Base-by-base conservation (phyloP, 331 rosid species). In the Arachis monticola region DNA sequence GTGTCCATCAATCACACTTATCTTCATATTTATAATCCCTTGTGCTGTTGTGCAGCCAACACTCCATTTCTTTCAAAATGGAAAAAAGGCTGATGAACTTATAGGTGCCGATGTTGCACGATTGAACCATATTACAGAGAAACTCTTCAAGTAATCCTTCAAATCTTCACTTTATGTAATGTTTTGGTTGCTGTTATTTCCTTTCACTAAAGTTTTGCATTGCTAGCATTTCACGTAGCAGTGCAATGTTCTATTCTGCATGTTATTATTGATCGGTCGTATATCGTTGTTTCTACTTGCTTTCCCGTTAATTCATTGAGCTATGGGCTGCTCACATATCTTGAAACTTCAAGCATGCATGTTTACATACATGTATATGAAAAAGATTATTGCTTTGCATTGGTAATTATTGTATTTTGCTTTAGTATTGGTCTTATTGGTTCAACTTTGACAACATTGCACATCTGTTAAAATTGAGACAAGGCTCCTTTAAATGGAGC, bases 31-130 rank as follows among this genome's bases (percentile, higher is more conserved):
- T 44, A 64, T 75, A 47, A 46, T 31, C 73, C 70, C 69, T 74
- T 83, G 45, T 85, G 84, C 91, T 91, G 98, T 74, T 83, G 45
- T 85, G 84, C 91, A 93, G 98, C 97, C 96, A 74, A 91, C 97
- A 12, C 81, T 91, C 66, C 88, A 93, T 31, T 87, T 93, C 91
- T 93, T 86, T 75, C 88, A 84, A 70, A 77, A 80, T 30, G 97
- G 97, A 41, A 86, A 80, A 83, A 88, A 81, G 86, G 88, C 87
- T 3, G 92, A 82, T 68, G 93, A 89, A 72, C 78, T 93, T 50
- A 60, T 91, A n/a, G 96, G 98, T 31, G 96, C 94, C 35, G 92
- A 93, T 77, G 65, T 72, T 72, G 73, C 69, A 0, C 83, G 70
- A 60, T 73, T 89, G 81, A 93, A 70, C 81, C 8, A 46, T 72